Evolutionary conservation across 75 land plant species (phyloP).

Genomic region (Pseudotsuga menziesii): DNA sequence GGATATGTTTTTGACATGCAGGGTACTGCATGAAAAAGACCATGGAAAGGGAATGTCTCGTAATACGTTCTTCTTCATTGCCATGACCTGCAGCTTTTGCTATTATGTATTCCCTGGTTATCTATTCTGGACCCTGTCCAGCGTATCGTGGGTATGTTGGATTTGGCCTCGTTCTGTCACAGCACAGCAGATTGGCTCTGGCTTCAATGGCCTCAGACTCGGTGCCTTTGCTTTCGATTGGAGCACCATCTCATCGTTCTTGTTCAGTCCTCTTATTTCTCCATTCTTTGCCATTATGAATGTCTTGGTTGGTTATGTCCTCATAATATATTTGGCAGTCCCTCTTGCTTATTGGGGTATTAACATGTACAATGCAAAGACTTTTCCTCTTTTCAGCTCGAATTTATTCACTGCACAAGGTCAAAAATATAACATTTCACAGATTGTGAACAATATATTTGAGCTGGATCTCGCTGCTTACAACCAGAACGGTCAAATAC

Average conservation of each 20-base stretch:
- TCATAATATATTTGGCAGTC: constrained; percentile 38
- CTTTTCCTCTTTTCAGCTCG: constrained; percentile 62
- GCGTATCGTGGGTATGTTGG: constrained; percentile 69
- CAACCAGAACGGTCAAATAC: constrained; percentile 39
- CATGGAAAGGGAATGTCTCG: constrained; percentile 35
- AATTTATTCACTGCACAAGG: constrained; percentile 48
- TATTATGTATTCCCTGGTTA: constrained; percentile 70
- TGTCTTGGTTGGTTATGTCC: constrained; percentile 44
- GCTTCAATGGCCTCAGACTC: constrained; percentile 56
- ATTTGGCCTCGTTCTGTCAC: constrained; percentile 39
- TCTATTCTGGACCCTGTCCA: constrained; percentile 54
- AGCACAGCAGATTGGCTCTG: constrained; percentile 53
- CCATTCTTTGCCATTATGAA: constrained; percentile 76
- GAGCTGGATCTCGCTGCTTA: constrained; percentile 44
- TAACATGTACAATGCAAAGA: constrained; percentile 51
- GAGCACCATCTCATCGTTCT: constrained; percentile 56
- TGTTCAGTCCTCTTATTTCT: constrained; percentile 58
- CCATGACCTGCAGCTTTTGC: constrained; percentile 47
- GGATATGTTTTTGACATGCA: constrained; percentile 9
- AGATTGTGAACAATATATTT: constrained; percentile 63
- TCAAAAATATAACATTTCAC: constrained; percentile 43
- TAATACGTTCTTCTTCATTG: constrained; percentile 62
- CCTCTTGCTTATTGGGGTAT: constrained; percentile 59
- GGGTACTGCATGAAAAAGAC: constrained; percentile 70
- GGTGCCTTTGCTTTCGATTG: constrained; percentile 70